phyloP scores from a whole-genome alignment of 1,284 basidiomycete species.

The Sporisorium iseilematis-ciliati region DNA sequence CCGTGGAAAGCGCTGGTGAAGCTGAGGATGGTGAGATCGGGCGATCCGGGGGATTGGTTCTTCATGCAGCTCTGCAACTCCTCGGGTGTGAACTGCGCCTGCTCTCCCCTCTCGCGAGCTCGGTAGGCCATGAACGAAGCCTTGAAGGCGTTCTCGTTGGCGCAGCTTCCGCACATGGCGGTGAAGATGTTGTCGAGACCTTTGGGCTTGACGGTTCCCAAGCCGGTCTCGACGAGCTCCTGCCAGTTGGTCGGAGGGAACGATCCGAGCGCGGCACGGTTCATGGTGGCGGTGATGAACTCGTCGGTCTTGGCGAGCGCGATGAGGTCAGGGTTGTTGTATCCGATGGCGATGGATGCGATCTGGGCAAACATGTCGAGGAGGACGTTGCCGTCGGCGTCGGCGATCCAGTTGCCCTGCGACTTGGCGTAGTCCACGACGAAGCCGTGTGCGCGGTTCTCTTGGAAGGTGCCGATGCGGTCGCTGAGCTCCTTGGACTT shows the following conservation, averaged over 20 bases:
- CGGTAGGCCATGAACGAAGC: constrained; percentile 73
- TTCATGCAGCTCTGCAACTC: constrained; percentile 72
- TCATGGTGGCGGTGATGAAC: constrained; percentile 71
- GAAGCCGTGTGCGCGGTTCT: constrained; percentile 71
- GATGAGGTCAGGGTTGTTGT: constrained; percentile 72
- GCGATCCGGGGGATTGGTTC: constrained; percentile 73
- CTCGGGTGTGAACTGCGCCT: constrained; percentile 34
- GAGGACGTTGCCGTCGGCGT: constrained; percentile 74
- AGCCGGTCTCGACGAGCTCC: constrained; percentile 71
- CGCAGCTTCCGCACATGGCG: constrained; percentile 69
- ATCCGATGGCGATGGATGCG: constrained; percentile 70
- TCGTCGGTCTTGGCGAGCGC: constrained; percentile 68
- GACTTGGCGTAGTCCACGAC: constrained; percentile 71
- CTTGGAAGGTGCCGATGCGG: constrained; percentile 70
- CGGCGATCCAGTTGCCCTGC: constrained; percentile 71
- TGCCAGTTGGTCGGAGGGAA: constrained; percentile 73
- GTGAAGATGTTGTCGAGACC: constrained; percentile 72
- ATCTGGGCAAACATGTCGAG: constrained; percentile 75
- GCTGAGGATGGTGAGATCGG: constrained; percentile 73
- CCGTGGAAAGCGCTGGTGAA: constrained; percentile 72
- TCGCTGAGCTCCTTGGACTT: constrained; percentile 58
- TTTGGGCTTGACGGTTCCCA: constrained; percentile 73
- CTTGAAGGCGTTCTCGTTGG: constrained; percentile 73
- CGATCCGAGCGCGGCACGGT: constrained; percentile 73
- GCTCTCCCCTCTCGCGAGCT: constrained; percentile 69